Evolutionary conservation across 2,329 filamentous ascomycete species (phyloP).

Genomic region (Penicillium concentricum): DNA sequence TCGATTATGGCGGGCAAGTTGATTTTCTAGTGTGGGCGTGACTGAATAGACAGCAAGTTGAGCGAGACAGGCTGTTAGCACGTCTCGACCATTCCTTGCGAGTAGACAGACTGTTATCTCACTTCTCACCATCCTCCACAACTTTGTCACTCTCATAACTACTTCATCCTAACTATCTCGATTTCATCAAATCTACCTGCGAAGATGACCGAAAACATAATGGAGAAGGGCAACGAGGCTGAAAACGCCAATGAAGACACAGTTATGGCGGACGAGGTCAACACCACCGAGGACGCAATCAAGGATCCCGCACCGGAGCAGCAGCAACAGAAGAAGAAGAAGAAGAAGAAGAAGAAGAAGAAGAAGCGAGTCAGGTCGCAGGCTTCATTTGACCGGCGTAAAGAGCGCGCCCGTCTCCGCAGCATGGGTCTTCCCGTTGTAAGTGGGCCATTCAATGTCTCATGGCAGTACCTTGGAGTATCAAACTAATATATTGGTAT

Average conservation of each 20-base stretch:
- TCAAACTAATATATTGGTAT: not conserved
- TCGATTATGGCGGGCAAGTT: not conserved
- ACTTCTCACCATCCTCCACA: no score
- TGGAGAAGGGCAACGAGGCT: not conserved
- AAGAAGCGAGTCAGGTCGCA: not conserved
- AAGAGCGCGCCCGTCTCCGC: not conserved
- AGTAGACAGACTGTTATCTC: not conserved
- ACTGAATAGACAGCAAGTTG: not conserved
- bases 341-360: not conserved
- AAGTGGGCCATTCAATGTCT: not conserved
- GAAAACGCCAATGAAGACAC: not conserved
- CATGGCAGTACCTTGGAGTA: not conserved
- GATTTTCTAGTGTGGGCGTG: not conserved
- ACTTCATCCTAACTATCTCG: no score
- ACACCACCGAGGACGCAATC: not conserved
- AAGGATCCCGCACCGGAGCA: no score
- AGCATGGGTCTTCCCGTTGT: not conserved
- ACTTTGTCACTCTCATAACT: no score
- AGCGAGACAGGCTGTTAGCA: not conserved
- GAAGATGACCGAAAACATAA: not conserved
- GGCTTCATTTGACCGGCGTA: not conserved
- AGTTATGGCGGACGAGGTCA: not conserved
- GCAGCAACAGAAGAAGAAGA: no score
- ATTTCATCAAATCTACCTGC: not conserved
- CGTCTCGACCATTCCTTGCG: not conserved